Conservation (phyloP, 1,284 basidiomycete genomes). For the Filobasidium uniguttulatum region DNA sequence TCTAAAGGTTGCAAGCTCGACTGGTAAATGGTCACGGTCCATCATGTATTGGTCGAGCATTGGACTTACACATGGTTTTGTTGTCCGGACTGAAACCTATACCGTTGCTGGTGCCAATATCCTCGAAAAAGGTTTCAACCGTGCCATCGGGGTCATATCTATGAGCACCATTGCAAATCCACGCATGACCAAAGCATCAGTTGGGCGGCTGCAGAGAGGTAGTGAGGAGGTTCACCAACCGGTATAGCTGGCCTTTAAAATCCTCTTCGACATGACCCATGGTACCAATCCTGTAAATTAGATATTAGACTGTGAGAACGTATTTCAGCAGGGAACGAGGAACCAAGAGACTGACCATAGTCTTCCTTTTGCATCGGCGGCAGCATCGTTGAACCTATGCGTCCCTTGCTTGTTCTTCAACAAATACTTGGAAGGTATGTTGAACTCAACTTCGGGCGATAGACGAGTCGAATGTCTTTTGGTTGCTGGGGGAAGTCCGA, state of each 20-base stretch:
- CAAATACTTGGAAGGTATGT: slow-evolving; percentile 16
- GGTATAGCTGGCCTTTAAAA: slow-evolving; percentile 21
- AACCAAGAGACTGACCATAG: slow-evolving; percentile 18
- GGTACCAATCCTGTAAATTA: slow-evolving; percentile 10
- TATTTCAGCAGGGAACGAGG: too few species aligned
- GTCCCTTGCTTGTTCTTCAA: slow-evolving; percentile 9
- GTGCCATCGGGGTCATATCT: slow-evolving; percentile 23
- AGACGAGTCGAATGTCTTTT: background rate
- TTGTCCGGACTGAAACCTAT: slow-evolving; percentile 32
- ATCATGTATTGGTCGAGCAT: background rate
- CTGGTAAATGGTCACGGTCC: background rate
- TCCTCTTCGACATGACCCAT: slow-evolving; percentile 4
- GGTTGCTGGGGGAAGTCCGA: slow-evolving; percentile 4
- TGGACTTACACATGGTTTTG: slow-evolving; percentile 29
- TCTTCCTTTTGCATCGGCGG: slow-evolving; percentile 28
- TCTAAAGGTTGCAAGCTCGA: too few species aligned
- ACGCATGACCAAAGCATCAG: background rate
- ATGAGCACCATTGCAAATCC: background rate
- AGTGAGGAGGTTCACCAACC: slow-evolving; percentile 16
- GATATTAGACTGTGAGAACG: background rate
- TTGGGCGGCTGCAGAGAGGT: background rate
- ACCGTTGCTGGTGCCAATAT: slow-evolving; percentile 31
- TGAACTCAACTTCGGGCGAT: slow-evolving; percentile 9
- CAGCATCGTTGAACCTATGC: slow-evolving; percentile 35
- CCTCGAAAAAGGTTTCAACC: slow-evolving; percentile 19